A percentile compares a stretch with the other conserved stretches of the same genome.
phyloP scores from a whole-genome alignment of 257 asterid genomes.

The Ballota nigra region DNA sequence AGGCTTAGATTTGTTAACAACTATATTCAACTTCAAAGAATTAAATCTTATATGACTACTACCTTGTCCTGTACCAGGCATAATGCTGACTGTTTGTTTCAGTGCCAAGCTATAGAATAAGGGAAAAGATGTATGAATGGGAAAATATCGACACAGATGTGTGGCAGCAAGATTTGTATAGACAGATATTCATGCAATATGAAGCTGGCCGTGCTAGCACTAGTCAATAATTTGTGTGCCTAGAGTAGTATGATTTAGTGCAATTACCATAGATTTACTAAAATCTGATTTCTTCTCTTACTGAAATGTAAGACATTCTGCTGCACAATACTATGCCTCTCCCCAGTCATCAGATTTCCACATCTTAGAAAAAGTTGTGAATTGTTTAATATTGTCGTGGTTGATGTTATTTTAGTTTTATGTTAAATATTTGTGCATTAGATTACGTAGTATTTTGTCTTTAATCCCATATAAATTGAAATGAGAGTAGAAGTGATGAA shows the following conservation, averaged over 20 bases:
- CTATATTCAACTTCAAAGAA: not conserved
- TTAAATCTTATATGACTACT: not conserved
- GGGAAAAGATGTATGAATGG: not conserved
- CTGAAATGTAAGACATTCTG: conserved; percentile 2
- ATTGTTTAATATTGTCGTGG: not conserved
- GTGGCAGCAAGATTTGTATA: not conserved
- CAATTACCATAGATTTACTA: not conserved
- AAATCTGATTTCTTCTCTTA: not conserved
- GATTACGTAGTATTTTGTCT: not conserved
- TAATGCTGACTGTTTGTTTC: not conserved
- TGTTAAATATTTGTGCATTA: not conserved
- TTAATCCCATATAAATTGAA: not conserved
- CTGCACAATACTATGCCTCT: not conserved
- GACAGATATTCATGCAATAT: not conserved
- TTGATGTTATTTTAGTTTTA: not conserved
- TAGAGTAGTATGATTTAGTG: not conserved
- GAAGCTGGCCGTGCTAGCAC: conserved; percentile 9
- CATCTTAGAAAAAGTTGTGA: not conserved
- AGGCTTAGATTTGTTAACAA: not conserved
- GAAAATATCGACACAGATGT: not conserved
- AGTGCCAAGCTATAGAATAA: not conserved
- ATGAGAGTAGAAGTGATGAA: not conserved
- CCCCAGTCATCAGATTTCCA: not conserved
- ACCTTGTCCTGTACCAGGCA: not conserved
- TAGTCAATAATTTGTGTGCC: conserved; percentile 2